phyloP scores from a whole-genome alignment of 139 green algal species.

The Chlamydomonas asymmetrica region DNA sequence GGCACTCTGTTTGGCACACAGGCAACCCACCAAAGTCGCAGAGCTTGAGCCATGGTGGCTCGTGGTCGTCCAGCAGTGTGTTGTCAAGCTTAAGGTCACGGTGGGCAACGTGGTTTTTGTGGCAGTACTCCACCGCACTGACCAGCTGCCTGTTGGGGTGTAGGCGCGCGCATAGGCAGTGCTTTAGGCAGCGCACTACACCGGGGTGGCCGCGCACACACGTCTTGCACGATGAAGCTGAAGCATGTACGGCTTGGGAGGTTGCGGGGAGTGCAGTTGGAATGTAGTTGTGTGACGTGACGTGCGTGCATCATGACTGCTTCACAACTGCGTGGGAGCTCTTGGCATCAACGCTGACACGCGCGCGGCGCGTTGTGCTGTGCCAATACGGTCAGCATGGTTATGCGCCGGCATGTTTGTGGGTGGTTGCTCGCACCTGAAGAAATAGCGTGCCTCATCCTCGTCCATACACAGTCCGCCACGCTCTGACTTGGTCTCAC shows the following conservation, averaged over 20 bases:
- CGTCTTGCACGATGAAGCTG: too few relatives aligned
- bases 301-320: too few relatives aligned
- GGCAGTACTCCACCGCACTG: conserved; percentile 82
- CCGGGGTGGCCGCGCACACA: too few relatives aligned
- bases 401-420: background rate
- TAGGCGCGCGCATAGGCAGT: background rate
- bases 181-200: background rate
- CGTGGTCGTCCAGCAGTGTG: conserved; percentile 59
- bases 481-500: conserved; percentile 41
- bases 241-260: too few relatives aligned
- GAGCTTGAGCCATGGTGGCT: conserved; percentile 64
- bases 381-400: too few relatives aligned
- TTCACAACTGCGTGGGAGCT: too few relatives aligned
- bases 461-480: conserved; percentile 60
- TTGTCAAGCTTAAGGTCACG: conserved; percentile 72
- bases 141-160: conserved; percentile 71
- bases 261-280: too few relatives aligned
- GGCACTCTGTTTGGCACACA: too few relatives aligned
- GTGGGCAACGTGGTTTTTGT: conserved; percentile 85
- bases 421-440: conserved; percentile 38
- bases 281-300: too few relatives aligned
- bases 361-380: too few relatives aligned
- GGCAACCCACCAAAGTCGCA: conserved; percentile 80
- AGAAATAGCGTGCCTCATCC: conserved; percentile 66
- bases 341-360: too few relatives aligned